Percentiles rank a stretch among this genome's conserved stretches.
These are phyloP conservation scores for Auxenochlorella pyrenoidosa DNA, from an alignment of 139 green algal genomes.

Conservation along the genomic window DNA sequence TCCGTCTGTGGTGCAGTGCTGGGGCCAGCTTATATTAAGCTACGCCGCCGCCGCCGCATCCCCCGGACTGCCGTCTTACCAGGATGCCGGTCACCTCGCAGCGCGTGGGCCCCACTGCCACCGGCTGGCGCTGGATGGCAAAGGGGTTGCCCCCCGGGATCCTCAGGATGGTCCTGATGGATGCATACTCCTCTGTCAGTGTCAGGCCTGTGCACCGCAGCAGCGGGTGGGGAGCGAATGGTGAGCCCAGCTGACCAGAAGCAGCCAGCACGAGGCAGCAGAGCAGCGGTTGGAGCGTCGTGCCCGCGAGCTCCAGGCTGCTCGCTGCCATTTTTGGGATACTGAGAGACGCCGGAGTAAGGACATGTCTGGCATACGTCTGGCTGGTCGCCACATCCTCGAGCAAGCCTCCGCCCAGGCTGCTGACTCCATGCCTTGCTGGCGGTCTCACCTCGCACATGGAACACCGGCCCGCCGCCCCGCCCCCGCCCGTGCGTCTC, in stretches of 20 bases:
- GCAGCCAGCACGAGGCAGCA: no score
- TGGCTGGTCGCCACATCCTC: no score
- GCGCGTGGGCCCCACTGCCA: conserved; percentile 18
- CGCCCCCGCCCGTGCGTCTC: conserved; percentile 52
- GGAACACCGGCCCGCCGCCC: conserved; percentile 67
- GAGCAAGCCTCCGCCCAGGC: no score
- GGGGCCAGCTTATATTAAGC: background rate
- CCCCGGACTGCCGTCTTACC: conserved; percentile 10
- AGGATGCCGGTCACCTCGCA: conserved; percentile 83
- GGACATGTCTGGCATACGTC: no score
- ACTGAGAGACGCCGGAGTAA: no score
- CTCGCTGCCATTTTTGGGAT: no score
- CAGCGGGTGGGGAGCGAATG: no score
- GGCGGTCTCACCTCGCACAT: conserved; percentile 61
- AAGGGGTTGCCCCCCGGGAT: conserved; percentile 28
- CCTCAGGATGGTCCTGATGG: conserved; percentile 35
- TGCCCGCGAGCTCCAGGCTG: no score
- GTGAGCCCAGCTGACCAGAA: no score
- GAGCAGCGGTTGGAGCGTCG: no score
- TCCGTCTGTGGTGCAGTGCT: background rate
- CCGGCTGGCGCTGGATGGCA: conserved; percentile 10
- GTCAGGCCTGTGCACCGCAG: conserved; percentile 60
- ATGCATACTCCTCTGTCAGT: conserved; percentile 75
- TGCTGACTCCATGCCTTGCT: background rate
- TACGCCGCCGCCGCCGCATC: background rate